These are phyloP conservation scores for Luffa aegyptiaca DNA, from an alignment of 306 rosid species.

Conservation along the genomic window DNA sequence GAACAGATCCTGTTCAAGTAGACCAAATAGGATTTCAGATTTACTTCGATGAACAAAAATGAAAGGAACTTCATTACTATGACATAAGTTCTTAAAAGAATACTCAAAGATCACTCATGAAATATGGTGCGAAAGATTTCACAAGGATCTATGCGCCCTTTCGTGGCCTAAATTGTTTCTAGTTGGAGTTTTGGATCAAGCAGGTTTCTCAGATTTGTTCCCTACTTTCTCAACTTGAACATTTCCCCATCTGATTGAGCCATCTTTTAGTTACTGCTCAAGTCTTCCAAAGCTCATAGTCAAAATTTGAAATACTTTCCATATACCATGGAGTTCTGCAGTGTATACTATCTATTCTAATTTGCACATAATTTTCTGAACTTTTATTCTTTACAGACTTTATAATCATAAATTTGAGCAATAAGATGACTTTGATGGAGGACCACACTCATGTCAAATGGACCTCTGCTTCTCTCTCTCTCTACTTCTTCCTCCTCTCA, in stretches of 20 bases:
- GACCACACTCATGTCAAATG: conserved; percentile 2
- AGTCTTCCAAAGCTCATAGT: neutral
- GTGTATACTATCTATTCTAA: neutral
- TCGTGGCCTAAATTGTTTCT: neutral
- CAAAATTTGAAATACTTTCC: neutral
- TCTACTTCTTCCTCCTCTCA: neutral
- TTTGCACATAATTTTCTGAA: neutral
- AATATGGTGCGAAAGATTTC: neutral
- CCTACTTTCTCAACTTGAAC: neutral
- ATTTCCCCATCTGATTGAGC: neutral
- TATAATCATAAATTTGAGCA: neutral
- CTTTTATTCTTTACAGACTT: neutral
- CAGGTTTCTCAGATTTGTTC: neutral
- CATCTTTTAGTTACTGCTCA: neutral
- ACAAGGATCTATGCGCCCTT: neutral
- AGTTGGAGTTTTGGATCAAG: neutral
- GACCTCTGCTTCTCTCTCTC: conserved; percentile 5
- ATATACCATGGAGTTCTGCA: neutral
- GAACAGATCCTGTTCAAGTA: too few species aligned
- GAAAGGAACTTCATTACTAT: neutral
- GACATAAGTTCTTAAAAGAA: neutral
- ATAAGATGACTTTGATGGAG: conserved; percentile 5
- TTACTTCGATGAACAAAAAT: neutral
- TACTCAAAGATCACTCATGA: neutral
- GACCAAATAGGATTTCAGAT: neutral